These are phyloP conservation scores for Stevia rebaudiana DNA, from an alignment of 140 eudicot genomes.

Conservation along the genomic window DNA sequence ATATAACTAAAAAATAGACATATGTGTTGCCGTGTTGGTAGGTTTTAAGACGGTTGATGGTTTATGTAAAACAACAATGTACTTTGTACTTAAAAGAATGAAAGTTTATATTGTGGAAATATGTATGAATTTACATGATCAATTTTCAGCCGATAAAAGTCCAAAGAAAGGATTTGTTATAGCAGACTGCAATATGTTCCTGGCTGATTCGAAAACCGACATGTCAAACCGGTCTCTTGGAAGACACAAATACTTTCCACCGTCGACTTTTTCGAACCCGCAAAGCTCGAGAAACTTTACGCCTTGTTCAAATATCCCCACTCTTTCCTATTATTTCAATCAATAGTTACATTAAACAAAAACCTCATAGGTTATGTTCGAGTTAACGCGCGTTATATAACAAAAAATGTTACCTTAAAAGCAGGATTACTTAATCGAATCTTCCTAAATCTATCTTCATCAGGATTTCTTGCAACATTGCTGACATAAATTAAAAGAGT, in stretches of 20 bases:
- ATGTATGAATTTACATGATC: constrained; percentile 13
- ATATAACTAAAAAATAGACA: no score
- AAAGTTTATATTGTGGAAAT: neutral
- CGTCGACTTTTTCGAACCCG: constrained; percentile 62
- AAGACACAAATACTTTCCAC: constrained; percentile 42
- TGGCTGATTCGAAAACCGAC: constrained; percentile 37
- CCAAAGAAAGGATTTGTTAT: constrained; percentile 79
- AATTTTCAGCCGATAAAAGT: constrained; percentile 45
- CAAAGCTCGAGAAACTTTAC: constrained; percentile 75
- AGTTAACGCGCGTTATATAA: neutral
- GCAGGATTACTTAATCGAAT: constrained; percentile 66
- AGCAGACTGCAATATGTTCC: constrained; percentile 48
- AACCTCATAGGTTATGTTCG: no score
- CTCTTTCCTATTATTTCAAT: constrained; percentile 53
- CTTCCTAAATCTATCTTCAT: constrained; percentile 59
- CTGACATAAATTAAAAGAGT: constrained; percentile 57
- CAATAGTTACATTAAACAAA: neutral
- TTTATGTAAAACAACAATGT: neutral
- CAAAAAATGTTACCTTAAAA: constrained; percentile 50
- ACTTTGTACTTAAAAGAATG: no score
- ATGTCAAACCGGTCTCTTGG: constrained; percentile 36
- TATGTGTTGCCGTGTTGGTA: no score
- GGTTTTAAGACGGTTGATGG: no score
- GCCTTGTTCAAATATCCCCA: constrained; percentile 64
- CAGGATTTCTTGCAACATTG: constrained; percentile 60